Base-by-base conservation (phyloP, 352 stramenopile genomes). In the Plasmopara muralis region DNA sequence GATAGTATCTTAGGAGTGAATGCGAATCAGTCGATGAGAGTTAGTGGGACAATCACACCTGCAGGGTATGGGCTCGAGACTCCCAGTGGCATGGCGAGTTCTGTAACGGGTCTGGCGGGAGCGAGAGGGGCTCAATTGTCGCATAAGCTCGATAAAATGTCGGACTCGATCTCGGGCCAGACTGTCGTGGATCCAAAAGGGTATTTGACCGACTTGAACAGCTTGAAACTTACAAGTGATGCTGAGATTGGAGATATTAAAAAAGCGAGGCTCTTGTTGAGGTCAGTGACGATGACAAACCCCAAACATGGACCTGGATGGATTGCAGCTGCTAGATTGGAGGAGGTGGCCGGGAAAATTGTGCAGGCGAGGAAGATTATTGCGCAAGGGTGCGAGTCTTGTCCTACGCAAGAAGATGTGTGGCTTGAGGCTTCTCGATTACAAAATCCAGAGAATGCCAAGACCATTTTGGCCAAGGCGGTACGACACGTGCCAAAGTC, bases 171-270 rank as follows among this genome's bases (percentile, higher is more conserved):
- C 15, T 86, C 68, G 18, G 96, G 95, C 2, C 93, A 99, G 77
- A 99, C 95, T 0, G 93, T 98, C 2, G 89, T 99, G 25, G 95
- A 99, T 70, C 93, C 96, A 0, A 95, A 98, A 63, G 96, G 97
- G 8, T 99, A 99, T 68, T 62, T 99, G n/a, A 99, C 96, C 2
- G 90, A 95, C 57, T 73, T 99, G 34, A 98, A 97, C 57, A 97
- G 73, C 50, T 54, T 97, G 38, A 97, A 97, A 58, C 85, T 98
- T 39, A 89, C 81, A 31, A 92, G 81, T 20, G 89, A 97, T 51
- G 87, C 93, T 0, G 91, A 99, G 68, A 94, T 99, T 37, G 95
- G 93, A 18, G 97, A 99, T 70, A 98, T 99, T 40, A 97, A 99
- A 61, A 99, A 99, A 62, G 96, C 96, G 16, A 80, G 96, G 9